phyloP scores from a whole-genome alignment of 768 basidiomycete genomes.

The Termitomyces sp. region DNA sequence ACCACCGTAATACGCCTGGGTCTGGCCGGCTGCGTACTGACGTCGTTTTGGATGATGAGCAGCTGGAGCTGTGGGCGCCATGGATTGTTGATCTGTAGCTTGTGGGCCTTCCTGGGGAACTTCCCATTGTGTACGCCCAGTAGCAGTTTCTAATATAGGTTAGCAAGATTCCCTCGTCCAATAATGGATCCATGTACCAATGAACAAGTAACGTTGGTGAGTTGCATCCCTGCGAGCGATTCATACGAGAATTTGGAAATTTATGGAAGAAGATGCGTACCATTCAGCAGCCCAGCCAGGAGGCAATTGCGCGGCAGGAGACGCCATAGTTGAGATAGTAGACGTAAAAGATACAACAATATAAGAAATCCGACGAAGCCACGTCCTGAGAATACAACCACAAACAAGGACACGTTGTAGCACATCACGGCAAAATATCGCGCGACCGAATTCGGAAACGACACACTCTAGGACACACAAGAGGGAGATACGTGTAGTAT shows the following conservation, averaged over 20 bases:
- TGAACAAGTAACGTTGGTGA: constrained; percentile 83
- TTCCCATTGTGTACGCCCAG: constrained; percentile 89
- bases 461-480: background rate
- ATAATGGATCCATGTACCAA: constrained; percentile 54
- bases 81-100: constrained; percentile 34
- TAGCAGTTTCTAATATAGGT: constrained; percentile 65
- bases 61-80: constrained; percentile 44
- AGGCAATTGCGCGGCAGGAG: constrained; percentile 67
- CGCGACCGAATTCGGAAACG: background rate
- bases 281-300: constrained; percentile 94
- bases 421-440: background rate
- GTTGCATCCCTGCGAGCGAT: constrained; percentile 61
- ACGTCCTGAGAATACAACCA: constrained; percentile 25
- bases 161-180: constrained; percentile 11
- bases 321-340: constrained; percentile 37
- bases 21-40: constrained; percentile 93
- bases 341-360: constrained; percentile 12
- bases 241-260: constrained; percentile 12
- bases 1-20: constrained; percentile 78
- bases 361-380: constrained; percentile 16
- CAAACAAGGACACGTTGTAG: constrained; percentile 24
- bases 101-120: constrained; percentile 29
- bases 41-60: constrained; percentile 61
- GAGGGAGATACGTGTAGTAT: background rate
- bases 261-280: constrained; percentile 36